phyloP scores from a whole-genome alignment of 2,329 filamentous ascomycete genomes.

The Sarocladiaceae sp. region DNA sequence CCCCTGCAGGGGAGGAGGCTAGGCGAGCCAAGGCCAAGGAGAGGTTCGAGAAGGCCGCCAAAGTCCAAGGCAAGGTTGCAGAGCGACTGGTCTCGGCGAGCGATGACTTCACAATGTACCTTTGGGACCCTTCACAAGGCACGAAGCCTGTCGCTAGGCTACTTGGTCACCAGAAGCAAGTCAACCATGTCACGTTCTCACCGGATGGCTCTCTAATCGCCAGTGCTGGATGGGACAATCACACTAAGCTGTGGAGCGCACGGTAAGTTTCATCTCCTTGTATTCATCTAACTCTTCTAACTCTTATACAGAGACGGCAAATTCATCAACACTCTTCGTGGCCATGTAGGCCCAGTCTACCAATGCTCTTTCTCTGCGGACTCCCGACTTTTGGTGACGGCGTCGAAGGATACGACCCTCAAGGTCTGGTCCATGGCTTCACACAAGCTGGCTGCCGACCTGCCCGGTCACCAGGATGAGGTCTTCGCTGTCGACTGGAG shows the following conservation, averaged over 20 bases:
- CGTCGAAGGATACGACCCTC: slow-evolving; percentile 86
- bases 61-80: slow-evolving; percentile 67
- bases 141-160: slow-evolving; percentile 84
- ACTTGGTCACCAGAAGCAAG: slow-evolving; percentile 92
- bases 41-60: slow-evolving; percentile 82
- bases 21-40: slow-evolving; percentile 72
- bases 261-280: slow-evolving; percentile 47
- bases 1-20: slow-evolving; percentile 65
- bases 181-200: slow-evolving; percentile 93
- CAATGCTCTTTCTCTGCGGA: slow-evolving; percentile 91
- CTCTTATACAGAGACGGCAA: slow-evolving; percentile 51
- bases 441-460: slow-evolving; percentile 72
- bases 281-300: neutral
- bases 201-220: slow-evolving; percentile 86
- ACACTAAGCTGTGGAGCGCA: slow-evolving; percentile 87
- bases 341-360: slow-evolving; percentile 87
- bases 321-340: slow-evolving; percentile 83
- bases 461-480: slow-evolving; percentile 88
- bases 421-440: slow-evolving; percentile 93
- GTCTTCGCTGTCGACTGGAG: slow-evolving; percentile 96
- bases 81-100: slow-evolving; percentile 87
- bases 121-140: slow-evolving; percentile 79
- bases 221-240: slow-evolving; percentile 88
- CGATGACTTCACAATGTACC: slow-evolving; percentile 94
- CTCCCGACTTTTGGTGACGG: slow-evolving; percentile 81